Percentiles rank a stretch among this genome's conserved stretches.
Conservation (phyloP, 2,329 filamentous ascomycete genomes). For the Rhinocladiella similis region DNA sequence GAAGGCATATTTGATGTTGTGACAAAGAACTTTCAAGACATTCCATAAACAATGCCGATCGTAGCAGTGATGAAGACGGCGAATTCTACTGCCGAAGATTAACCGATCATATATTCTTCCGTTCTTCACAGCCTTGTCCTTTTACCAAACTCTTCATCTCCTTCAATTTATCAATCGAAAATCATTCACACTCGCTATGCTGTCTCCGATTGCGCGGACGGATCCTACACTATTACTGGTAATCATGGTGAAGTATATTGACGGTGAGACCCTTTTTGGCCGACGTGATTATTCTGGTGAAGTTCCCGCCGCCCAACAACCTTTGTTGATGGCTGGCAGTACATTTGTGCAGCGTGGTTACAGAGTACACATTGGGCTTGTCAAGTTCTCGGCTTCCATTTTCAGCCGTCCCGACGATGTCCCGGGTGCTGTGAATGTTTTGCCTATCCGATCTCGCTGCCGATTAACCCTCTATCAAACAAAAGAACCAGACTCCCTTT, state of each 20-base stretch:
- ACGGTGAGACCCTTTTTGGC: no score
- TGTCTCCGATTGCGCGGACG: no score
- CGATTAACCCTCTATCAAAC: neutral
- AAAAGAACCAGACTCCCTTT: neutral
- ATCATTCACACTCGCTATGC: no score
- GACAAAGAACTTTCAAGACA: neutral
- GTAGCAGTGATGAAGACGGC: no score
- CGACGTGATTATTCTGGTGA: no score
- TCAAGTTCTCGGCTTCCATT: neutral
- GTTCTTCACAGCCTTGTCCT: no score
- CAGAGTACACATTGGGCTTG: neutral
- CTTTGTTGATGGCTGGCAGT: neutral
- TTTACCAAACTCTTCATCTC: no score
- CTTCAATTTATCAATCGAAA: no score
- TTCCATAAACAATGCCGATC: neutral
- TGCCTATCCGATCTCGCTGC: neutral
- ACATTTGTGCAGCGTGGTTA: neutral
- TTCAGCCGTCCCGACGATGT: neutral
- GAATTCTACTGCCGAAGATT: no score
- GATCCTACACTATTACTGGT: no score
- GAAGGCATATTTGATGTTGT: conserved; percentile 40
- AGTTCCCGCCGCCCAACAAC: neutral
- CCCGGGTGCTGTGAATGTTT: neutral
- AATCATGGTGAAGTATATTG: no score
- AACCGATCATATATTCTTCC: no score